phyloP scores from a whole-genome alignment of 2,329 filamentous ascomycete species.

The Xenoacremonium recifei region DNA sequence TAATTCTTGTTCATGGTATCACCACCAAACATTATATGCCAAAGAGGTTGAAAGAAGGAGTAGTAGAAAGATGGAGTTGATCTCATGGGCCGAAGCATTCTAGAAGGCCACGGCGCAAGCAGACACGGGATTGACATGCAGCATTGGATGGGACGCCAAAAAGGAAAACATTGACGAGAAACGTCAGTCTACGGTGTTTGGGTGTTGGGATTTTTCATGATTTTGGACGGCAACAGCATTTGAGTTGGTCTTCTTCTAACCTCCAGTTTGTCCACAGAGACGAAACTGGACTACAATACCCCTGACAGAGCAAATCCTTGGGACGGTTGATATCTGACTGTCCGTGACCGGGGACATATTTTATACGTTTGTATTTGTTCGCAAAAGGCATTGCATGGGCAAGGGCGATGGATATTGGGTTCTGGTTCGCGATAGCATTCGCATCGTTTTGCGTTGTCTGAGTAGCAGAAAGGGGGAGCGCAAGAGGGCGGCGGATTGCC shows the following conservation, averaged over 20 bases:
- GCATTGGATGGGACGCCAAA: constrained; percentile 11
- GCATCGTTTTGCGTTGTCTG: no score
- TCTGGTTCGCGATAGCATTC: neutral
- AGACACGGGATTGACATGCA: constrained; percentile 11
- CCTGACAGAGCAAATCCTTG: no score
- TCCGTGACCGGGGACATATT: neutral
- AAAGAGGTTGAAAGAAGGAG: neutral
- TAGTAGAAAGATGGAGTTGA: neutral
- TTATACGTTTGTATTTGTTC: no score
- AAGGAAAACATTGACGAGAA: constrained; percentile 14
- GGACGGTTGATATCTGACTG: neutral
- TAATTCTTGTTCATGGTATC: no score
- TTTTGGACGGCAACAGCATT: no score
- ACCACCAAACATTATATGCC: no score
- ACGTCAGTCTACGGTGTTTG: constrained; percentile 17
- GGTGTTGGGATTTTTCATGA: constrained; percentile 2
- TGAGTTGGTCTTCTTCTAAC: no score
- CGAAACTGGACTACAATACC: no score
- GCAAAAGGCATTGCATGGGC: neutral
- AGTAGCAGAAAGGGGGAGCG: no score
- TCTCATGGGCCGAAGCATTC: constrained; percentile 10
- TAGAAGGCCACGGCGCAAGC: constrained; percentile 21
- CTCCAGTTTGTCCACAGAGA: no score
- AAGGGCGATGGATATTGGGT: neutral
- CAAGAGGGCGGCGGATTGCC: no score